Evolutionary conservation across 2,329 filamentous ascomycete species (phyloP).

Genomic region (Aspergillus sp.): DNA sequence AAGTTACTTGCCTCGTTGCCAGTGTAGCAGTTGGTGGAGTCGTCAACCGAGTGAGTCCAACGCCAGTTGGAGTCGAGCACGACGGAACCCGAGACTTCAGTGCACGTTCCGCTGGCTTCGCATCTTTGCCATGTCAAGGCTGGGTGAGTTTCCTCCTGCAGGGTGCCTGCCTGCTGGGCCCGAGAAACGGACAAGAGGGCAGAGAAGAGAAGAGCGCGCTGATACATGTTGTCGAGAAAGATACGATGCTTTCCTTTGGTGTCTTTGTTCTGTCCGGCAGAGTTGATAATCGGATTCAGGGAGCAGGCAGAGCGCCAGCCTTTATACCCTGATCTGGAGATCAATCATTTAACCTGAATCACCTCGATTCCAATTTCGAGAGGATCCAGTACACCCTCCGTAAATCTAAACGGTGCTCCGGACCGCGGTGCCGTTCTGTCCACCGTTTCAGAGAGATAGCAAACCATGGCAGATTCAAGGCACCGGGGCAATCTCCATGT

Average conservation of each 20-base stretch:
- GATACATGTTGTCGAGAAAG: constrained; percentile 25
- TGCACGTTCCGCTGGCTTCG: constrained; percentile 53
- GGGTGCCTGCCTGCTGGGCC: constrained; percentile 35
- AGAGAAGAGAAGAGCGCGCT: constrained; percentile 31
- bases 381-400: constrained; percentile 1
- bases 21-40: constrained; percentile 57
- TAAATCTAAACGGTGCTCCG: constrained; percentile 14
- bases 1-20: constrained; percentile 43
- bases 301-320: constrained; percentile 1
- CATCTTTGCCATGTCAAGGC: constrained; percentile 55
- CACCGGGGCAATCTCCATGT: constrained; percentile 3
- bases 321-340: constrained; percentile 22
- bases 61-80: constrained; percentile 60
- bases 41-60: constrained; percentile 52
- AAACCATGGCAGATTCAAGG: constrained; percentile 2
- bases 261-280: constrained; percentile 28
- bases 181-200: constrained; percentile 24
- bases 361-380: constrained; percentile 1
- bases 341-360: neutral
- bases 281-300: constrained; percentile 18
- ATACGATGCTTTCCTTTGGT: neutral
- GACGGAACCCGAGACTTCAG: constrained; percentile 52
- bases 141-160: constrained; percentile 46
- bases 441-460: constrained; percentile 18
- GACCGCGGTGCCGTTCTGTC: constrained; percentile 13